Evolutionary conservation across 192 early-diverging fungal species (phyloP).

Genomic region (Helicostylum pulchrum): DNA sequence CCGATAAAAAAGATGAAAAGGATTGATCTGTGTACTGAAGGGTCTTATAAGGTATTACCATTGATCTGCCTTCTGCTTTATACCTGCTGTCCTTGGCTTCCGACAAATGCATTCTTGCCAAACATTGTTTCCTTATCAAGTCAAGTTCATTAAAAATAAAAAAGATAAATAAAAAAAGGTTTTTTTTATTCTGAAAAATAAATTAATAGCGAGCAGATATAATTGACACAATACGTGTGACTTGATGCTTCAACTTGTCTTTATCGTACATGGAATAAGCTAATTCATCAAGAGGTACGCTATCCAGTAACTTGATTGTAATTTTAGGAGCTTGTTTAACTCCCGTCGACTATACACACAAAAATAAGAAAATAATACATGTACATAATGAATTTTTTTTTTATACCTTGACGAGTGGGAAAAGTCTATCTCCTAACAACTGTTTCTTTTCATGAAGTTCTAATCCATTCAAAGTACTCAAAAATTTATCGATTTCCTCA

Average conservation of each 20-base stretch:
- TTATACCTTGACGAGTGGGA: constrained; percentile 43
- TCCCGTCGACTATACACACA: constrained; percentile 29
- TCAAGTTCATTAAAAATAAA: no score
- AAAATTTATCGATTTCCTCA: constrained; percentile 29
- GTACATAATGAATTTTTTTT: neutral
- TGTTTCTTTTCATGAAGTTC: constrained; percentile 38
- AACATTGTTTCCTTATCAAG: no score
- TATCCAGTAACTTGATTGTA: constrained; percentile 41
- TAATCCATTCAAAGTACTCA: constrained; percentile 24
- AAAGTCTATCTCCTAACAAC: constrained; percentile 37
- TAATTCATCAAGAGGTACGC: constrained; percentile 27
- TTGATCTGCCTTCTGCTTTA: no score
- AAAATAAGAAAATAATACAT: neutral
- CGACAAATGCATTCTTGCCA: no score
- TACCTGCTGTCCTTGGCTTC: no score
- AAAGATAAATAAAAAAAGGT: no score
- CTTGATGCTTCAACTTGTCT: constrained; percentile 30
- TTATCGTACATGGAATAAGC: constrained; percentile 39
- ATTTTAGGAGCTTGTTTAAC: constrained; percentile 38
- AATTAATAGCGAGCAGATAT: neutral
- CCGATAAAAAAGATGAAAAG: no score
- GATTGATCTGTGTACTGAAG: no score
- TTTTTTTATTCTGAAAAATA: no score
- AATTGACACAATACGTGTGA: constrained; percentile 5
- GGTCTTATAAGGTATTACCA: no score